phyloP scores from a whole-genome alignment of 495 filamentous ascomycete species.

The Filosporella fistucella region DNA sequence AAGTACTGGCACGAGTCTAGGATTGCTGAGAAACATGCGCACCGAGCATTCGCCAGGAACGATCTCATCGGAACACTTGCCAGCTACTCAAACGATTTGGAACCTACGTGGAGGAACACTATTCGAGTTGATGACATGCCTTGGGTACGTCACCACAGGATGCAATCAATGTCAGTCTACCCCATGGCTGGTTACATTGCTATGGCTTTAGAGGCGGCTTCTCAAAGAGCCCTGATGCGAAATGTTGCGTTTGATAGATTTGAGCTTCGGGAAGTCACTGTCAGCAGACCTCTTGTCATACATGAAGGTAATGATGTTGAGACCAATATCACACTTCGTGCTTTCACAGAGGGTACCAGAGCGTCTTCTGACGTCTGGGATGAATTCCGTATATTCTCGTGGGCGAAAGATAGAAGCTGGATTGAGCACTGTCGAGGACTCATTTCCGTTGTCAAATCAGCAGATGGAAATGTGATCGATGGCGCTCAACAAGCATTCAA shows the following conservation, averaged over 20 bases:
- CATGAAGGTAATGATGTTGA: slow-evolving; percentile 26
- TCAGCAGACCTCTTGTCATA: slow-evolving; percentile 31
- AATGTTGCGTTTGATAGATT: slow-evolving; percentile 2
- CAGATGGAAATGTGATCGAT: slow-evolving; percentile 10
- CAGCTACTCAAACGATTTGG: slow-evolving; percentile 23
- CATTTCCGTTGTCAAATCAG: background rate
- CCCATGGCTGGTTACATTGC: slow-evolving; percentile 39
- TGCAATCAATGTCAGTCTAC: slow-evolving; percentile 17
- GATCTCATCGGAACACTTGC: slow-evolving; percentile 23
- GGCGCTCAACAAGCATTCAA: slow-evolving; percentile 3
- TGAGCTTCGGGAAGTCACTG: background rate
- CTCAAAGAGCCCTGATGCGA: slow-evolving; percentile 23
- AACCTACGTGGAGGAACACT: slow-evolving; percentile 10
- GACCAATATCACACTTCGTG: slow-evolving; percentile 13
- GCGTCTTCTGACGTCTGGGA: slow-evolving; percentile 10
- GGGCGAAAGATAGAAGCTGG: slow-evolving; percentile 4
- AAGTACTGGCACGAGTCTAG: slow-evolving; percentile 29
- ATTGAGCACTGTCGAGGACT: slow-evolving; percentile 16
- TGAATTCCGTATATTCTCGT: slow-evolving; percentile 13
- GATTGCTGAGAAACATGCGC: slow-evolving; percentile 24
- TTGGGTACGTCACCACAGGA: slow-evolving; percentile 25
- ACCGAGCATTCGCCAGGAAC: slow-evolving; percentile 17
- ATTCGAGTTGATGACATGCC: slow-evolving; percentile 6
- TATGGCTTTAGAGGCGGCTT: slow-evolving; percentile 31
- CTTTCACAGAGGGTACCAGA: slow-evolving; percentile 5